Conservation (phyloP, 352 stramenopile species). For the Pythium dissimile region DNA sequence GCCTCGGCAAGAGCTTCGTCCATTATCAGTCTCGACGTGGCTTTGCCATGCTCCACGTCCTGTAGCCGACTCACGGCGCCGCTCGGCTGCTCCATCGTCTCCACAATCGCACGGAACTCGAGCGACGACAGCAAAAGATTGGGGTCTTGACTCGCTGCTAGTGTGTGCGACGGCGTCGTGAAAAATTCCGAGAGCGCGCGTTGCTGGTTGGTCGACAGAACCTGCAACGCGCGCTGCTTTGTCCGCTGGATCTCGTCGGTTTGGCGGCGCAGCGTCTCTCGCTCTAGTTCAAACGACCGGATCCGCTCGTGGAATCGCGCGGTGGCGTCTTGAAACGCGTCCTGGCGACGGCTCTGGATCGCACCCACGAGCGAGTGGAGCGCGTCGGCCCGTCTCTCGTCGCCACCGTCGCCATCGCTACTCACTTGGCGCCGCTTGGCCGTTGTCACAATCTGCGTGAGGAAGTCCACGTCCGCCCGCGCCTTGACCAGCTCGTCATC, state of each 20-base stretch:
- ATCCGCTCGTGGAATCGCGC: slow-evolving; percentile 34
- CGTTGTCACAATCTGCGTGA: slow-evolving; percentile 34
- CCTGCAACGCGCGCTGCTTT: slow-evolving; percentile 48
- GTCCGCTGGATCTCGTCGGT: slow-evolving; percentile 30
- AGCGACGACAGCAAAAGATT: slow-evolving; percentile 14
- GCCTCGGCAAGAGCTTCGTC: slow-evolving; percentile 31
- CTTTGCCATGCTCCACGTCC: slow-evolving; percentile 21
- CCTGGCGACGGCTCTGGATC: slow-evolving; percentile 32
- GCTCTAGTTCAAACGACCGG: slow-evolving; percentile 37
- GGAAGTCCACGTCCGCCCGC: slow-evolving; percentile 42
- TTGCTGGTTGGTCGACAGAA: slow-evolving; percentile 60
- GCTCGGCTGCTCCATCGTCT: slow-evolving; percentile 30
- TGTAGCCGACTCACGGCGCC: slow-evolving; percentile 31
- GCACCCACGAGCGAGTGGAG: slow-evolving; percentile 27
- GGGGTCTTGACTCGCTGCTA: slow-evolving; percentile 6
- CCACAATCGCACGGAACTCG: slow-evolving; percentile 38
- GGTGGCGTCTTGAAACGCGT: slow-evolving; percentile 31
- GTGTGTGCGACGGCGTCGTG: slow-evolving; percentile 14
- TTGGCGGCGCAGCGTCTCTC: slow-evolving; percentile 28
- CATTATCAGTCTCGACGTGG: slow-evolving; percentile 22
- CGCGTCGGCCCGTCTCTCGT: background rate
- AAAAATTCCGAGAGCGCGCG: slow-evolving; percentile 48
- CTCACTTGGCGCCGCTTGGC: background rate
- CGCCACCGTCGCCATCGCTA: background rate
- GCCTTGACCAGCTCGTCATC: slow-evolving; percentile 46